Conservation (phyloP, 2,329 filamentous ascomycete species). For the Pezicula rhizophila region DNA sequence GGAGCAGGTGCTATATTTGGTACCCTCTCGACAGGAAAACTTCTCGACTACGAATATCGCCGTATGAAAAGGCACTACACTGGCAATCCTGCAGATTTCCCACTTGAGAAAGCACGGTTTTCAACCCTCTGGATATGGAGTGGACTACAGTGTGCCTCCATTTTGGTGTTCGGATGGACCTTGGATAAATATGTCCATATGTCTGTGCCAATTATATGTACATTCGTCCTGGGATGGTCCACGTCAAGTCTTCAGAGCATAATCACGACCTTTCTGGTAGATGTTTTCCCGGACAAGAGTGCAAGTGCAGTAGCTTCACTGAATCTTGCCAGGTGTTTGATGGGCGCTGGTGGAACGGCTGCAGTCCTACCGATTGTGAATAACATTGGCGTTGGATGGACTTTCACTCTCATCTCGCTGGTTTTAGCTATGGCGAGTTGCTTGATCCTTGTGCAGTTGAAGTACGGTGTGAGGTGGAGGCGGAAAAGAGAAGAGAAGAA, state of each 20-base stretch:
- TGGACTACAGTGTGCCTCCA: conserved; percentile 28
- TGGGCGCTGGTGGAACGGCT: conserved; percentile 28
- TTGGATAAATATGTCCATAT: conserved; percentile 27
- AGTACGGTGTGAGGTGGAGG: conserved; percentile 36
- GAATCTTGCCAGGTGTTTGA: conserved; percentile 29
- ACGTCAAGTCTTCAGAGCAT: conserved; percentile 29
- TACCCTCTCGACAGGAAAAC: conserved; percentile 41
- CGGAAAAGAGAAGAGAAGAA: conserved; percentile 7
- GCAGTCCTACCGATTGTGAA: conserved; percentile 22
- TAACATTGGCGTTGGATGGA: conserved; percentile 20
- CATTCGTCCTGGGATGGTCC: conserved; percentile 29
- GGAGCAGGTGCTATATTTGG: conserved; percentile 41
- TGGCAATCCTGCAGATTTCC: conserved; percentile 29
- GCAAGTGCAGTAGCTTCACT: conserved; percentile 30
- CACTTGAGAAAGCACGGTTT: conserved; percentile 32
- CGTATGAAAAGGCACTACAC: conserved; percentile 30
- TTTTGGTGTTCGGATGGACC: conserved; percentile 31
- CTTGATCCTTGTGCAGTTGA: conserved; percentile 29
- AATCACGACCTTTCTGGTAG: conserved; percentile 28
- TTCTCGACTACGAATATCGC: conserved; percentile 63
- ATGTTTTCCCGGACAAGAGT: conserved; percentile 27
- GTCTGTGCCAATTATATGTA: conserved; percentile 25
- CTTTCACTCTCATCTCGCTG: conserved; percentile 16
- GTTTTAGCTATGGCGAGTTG: conserved; percentile 34
- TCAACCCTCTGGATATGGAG: conserved; percentile 29